Percentiles rank a stretch among this genome's conserved stretches.
Conservation (phyloP, 164 flowering plant genomes). For the Vitis labrusca region DNA sequence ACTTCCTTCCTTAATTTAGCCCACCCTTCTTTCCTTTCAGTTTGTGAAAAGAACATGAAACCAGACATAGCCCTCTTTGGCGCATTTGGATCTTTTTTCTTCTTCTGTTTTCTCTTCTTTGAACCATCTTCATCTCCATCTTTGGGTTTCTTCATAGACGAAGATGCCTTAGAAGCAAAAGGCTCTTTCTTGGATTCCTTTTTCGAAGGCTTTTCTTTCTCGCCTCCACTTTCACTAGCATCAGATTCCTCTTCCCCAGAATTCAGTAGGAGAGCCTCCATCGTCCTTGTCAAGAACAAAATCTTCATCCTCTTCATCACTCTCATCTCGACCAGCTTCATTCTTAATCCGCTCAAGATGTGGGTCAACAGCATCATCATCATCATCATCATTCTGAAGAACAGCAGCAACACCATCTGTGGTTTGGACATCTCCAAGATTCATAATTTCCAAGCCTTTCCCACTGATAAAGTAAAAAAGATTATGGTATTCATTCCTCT, state of each 20-base stretch:
- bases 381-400: slow-evolving; percentile 71
- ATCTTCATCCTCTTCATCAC: slow-evolving; percentile 99
- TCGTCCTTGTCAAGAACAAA: slow-evolving; percentile 88
- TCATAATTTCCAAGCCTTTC: slow-evolving; percentile 91
- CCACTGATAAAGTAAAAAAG: slow-evolving; percentile 81
- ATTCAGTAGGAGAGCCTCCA: slow-evolving; percentile 94
- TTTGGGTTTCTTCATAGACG: slow-evolving; percentile 41
- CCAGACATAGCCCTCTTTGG: too few relatives aligned
- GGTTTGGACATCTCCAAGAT: slow-evolving; percentile 50
- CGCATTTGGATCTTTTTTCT: too few relatives aligned
- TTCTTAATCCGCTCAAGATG: slow-evolving; percentile 90
- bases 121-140: slow-evolving; percentile 39
- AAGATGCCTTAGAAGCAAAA: slow-evolving; percentile 37
- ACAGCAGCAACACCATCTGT: slow-evolving; percentile 70
- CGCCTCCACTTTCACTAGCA: slow-evolving; percentile 74
- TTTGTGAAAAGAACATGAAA: too few relatives aligned
- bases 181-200: slow-evolving; percentile 52
- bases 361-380: slow-evolving; percentile 89
- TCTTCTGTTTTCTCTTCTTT: too few relatives aligned
- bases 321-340: slow-evolving; percentile 83
- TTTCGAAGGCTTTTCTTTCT: slow-evolving; percentile 57
- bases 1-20: too few relatives aligned
- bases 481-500: slow-evolving; percentile 88
- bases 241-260: slow-evolving; percentile 89
- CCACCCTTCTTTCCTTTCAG: too few relatives aligned